Evolutionary conservation across 2,329 filamentous ascomycete species (phyloP), one percentile per base, ranked within the genome.

Genomic region (Hortaea sp.): DNA sequence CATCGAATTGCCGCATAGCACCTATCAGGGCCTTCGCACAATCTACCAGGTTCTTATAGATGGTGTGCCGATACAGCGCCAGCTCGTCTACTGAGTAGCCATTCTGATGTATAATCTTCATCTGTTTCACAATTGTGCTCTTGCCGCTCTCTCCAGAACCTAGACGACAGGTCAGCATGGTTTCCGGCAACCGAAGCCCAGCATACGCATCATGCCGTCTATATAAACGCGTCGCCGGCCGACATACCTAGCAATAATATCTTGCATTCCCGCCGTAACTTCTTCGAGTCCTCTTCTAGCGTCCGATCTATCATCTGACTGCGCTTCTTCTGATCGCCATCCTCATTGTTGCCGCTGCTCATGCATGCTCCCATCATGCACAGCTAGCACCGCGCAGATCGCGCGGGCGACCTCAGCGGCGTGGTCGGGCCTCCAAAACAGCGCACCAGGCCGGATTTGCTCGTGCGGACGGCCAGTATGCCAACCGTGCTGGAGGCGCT

Each of bases 21-120:
- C 79, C 81, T 57, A 95, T 88, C 52, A 98, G 79, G 43, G 89
- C 85, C 65, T 95, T 97, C 56, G 88, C 87, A 73, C 92, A 98
- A 69, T 98, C 92, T 57, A 97, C 79, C 49, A 98, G 76, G 66
- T 98, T 98, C 71, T 98, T 98, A 74, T 94, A 98, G 50, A 98
- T 88, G 31, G 92, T 97, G 52, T 94, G 80, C 49, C 92, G 85
- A 72, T 97, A 97, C 64, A 95, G 84, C 60, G 85, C 85, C 42
- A 97, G 76, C 68, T 98, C 92, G 60, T 97, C 90, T 56, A 88
- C 81, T 7, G 87, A 89, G 69, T 98, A 98, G 50, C 92, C 92
- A 70, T 95, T 95, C 61, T 97, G 84, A 64, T 98, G 92, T 63
- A 98, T 97, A 59, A 98, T 98, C 71, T 97, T 98, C 92, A 98